These are phyloP conservation scores for Aspergillus unguis DNA, from an alignment of 2,329 filamentous ascomycete species.

Conservation along the genomic window DNA sequence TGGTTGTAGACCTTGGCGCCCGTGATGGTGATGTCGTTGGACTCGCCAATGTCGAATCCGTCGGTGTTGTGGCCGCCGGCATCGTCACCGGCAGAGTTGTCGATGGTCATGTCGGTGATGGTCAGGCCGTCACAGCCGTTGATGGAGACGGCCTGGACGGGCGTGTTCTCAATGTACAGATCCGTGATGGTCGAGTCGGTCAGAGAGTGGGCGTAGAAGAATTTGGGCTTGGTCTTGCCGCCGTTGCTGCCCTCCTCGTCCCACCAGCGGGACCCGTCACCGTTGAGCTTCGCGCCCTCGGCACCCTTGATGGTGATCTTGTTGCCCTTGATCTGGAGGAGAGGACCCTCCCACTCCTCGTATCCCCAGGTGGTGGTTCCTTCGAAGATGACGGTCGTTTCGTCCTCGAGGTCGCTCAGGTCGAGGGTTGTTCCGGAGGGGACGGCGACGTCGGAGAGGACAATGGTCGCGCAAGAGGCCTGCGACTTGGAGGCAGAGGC, in stretches of 20 bases:
- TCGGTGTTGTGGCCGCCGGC: conserved; percentile 53
- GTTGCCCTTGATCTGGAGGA: conserved; percentile 60
- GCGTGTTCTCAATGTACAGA: conserved; percentile 37
- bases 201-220: conserved; percentile 51
- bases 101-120: conserved; percentile 53
- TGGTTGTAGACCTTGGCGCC: conserved; percentile 56
- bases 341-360: conserved; percentile 61
- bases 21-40: conserved; percentile 49
- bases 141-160: conserved; percentile 38
- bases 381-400: conserved; percentile 52
- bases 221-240: conserved; percentile 64
- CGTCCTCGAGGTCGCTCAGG: conserved; percentile 7
- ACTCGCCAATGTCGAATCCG: conserved; percentile 39
- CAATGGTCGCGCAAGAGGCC: conserved; percentile 4
- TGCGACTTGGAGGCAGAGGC: conserved; percentile 4
- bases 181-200: conserved; percentile 32
- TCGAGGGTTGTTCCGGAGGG: conserved; percentile 9
- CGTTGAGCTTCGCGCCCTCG: conserved; percentile 53
- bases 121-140: conserved; percentile 49
- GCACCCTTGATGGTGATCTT: conserved; percentile 53
- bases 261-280: conserved; percentile 58
- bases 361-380: conserved; percentile 65
- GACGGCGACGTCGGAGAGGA: conserved; percentile 6
- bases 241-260: conserved; percentile 59
- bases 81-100: conserved; percentile 55